Evolutionary conservation across 2,329 filamentous ascomycete species (phyloP), one percentile per base, ranked within the genome.

Genomic region (Lithohypha guttulata): DNA sequence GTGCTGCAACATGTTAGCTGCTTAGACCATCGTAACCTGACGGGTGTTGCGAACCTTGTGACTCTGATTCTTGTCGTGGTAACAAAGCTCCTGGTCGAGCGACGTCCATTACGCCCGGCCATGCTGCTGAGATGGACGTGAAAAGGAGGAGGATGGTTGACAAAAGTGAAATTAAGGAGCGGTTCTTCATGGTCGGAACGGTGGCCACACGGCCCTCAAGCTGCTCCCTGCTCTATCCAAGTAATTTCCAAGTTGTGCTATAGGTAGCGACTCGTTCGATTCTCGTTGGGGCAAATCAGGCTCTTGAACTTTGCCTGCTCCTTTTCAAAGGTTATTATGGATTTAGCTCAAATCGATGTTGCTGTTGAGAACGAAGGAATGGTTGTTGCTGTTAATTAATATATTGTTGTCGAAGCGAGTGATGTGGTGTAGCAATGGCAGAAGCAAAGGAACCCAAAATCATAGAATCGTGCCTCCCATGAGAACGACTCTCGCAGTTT

Each of bases 101-200:
- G n/a, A 21, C 19, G n/a, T 39, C 35, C n/a, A 39, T 27, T 4
- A 52, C 54, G 54, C 55, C 56, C 42, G 55, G 53, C 55, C 53
- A 57, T 23, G 54, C 54, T 38, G 50, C 44, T 13, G 52, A 47
- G 15, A 51, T 29, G 8, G 53, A 45, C 23, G 34, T 45, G 34
- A 52, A 47, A 40, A 54, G 40, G 36, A 56, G 47, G 27, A 56
- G 22, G 17, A 49, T 27, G 21, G 42, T 33, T 14, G 45, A 46
- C 26, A 49, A 20, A 18, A 41, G 22, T 17, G 44, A 40, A 36
- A 50, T 40, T 37, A 39, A 20, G 17, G 26, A 10, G 9, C 31
- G 35, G 35, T 27, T 39, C 35, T 31, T 39, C 35, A 39, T 39
- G 35, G 17, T 31, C 23, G 26, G 5, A 21, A n/a, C 14, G 14